Evolutionary conservation across 345 rosid species (phyloP), one percentile per base, ranked within the genome.

Genomic region (Firmiana major): DNA sequence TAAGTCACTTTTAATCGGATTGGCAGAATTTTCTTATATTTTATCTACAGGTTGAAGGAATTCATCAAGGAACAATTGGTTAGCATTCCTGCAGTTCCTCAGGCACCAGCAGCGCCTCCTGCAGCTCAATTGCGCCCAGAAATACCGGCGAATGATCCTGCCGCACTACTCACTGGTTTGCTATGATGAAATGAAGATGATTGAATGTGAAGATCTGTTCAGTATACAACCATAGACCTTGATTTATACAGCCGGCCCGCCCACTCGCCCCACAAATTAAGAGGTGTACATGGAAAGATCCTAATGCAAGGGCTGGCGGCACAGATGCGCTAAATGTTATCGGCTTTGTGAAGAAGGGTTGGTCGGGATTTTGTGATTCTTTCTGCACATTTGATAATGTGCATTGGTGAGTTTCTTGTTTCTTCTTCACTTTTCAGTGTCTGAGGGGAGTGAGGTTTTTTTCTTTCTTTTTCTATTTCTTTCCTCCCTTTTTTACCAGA

Each of bases 31-130:
- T 67, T 70, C 59, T 80, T 73, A 85, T 78, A 34, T 75, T 71
- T 65, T 9, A 58, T 69, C 21, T 42, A 80, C 93, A 97, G 99
- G 94, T 87, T 97, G 85, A 97, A 88, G 87, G 99, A 97, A 80
- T 97, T 86, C 73, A 87, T 97, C 75, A 94, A 94, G 86, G 99
- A 97, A 85, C 97, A 90, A 51, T 80, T 97, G 79, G 79, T 90
- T 28, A 62, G 71, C 49, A 85, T 92, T 66, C 97, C 97, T 2
- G 68, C 43, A 40, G 83, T 87, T 82, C 81, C 94, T 5, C 85
- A 49, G 63, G 89, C 87, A 75, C 85, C 88, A 13, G 79, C 89
- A 67, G 78, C 80, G 36, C 83, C 88, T 80, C 77, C 82, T 65
- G 84, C 86, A 75, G 80, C 84, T 54, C 89, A 84, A 49, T 90